A percentile compares a stretch with the other conserved stretches of the same genome.
Conservation (phyloP, 495 filamentous ascomycete genomes). For the Aspergillus ellipticus region DNA sequence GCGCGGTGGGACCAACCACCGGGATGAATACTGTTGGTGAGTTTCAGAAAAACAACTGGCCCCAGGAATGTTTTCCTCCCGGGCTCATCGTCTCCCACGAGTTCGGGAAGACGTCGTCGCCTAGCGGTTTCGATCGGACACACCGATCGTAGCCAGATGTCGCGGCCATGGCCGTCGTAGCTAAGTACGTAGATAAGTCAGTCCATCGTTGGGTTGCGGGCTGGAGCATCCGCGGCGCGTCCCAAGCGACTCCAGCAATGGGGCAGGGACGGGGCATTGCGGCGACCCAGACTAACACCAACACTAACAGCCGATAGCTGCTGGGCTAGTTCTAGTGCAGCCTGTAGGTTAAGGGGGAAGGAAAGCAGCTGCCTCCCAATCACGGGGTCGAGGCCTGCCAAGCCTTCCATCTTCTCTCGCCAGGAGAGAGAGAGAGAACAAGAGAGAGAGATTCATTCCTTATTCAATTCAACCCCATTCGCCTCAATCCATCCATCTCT, state of each 20-base stretch:
- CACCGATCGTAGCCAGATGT: no score
- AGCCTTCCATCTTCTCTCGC: constrained; percentile 3
- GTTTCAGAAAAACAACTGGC: constrained; percentile 7
- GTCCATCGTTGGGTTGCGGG: no score
- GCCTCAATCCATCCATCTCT: not conserved
- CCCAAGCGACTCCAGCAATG: no score
- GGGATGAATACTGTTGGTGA: not conserved
- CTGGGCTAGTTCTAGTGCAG: not conserved
- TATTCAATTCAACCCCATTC: not conserved
- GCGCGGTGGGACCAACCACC: not conserved
- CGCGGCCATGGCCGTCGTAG: no score
- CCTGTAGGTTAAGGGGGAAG: not conserved
- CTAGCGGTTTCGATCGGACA: no score
- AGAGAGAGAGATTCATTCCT: not conserved
- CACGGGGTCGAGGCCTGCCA: constrained; percentile 9
- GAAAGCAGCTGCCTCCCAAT: not conserved
- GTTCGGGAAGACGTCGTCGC: not conserved
- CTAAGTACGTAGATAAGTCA: no score
- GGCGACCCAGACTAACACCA: not conserved
- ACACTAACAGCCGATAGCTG: not conserved
- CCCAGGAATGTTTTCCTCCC: not conserved
- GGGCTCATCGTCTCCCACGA: not conserved
- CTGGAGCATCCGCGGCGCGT: no score
- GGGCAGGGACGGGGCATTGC: no score
- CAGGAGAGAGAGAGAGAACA: no score